A percentile compares a stretch with the other conserved stretches of the same genome.
Evolutionary conservation across 177 flowering plant genomes (phyloP).

Genomic region (Tripterygium wilfordii): DNA sequence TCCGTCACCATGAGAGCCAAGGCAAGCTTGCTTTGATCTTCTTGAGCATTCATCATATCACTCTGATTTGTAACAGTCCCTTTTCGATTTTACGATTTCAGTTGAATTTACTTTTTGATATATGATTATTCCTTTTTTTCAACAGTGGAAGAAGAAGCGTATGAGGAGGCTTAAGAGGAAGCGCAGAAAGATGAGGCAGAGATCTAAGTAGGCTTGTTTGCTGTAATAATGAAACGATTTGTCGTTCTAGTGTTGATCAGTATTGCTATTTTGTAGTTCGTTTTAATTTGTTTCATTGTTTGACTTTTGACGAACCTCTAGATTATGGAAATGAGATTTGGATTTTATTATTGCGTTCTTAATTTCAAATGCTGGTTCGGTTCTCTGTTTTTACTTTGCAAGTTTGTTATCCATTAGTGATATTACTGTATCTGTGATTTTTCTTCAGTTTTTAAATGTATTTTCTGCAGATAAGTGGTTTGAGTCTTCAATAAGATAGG

Average conservation of each 20-base stretch:
- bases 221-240: not conserved
- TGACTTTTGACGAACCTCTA: not conserved
- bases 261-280: not conserved
- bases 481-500: too few relatives aligned
- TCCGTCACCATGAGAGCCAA: constrained; percentile 32
- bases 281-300: not conserved
- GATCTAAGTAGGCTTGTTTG: constrained; percentile 45
- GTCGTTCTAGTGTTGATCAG: not conserved
- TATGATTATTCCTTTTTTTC: not conserved
- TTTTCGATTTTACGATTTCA: not conserved
- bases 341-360: constrained; percentile 1
- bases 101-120: not conserved
- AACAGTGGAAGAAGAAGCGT: constrained; percentile 73
- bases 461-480: too few relatives aligned
- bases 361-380: too few relatives aligned
- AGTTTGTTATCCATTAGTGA: too few relatives aligned
- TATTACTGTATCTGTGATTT: too few relatives aligned
- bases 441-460: too few relatives aligned
- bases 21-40: constrained; percentile 9
- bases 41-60: not conserved
- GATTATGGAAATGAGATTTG: not conserved
- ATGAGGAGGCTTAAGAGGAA: constrained; percentile 76
- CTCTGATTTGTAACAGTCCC: not conserved
- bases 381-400: too few relatives aligned
- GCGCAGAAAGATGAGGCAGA: constrained; percentile 72